Percentiles rank a stretch among this genome's conserved stretches.
Evolutionary conservation across 805 yeast genomes (phyloP).

Genomic region (Pichia phayaonensis): DNA sequence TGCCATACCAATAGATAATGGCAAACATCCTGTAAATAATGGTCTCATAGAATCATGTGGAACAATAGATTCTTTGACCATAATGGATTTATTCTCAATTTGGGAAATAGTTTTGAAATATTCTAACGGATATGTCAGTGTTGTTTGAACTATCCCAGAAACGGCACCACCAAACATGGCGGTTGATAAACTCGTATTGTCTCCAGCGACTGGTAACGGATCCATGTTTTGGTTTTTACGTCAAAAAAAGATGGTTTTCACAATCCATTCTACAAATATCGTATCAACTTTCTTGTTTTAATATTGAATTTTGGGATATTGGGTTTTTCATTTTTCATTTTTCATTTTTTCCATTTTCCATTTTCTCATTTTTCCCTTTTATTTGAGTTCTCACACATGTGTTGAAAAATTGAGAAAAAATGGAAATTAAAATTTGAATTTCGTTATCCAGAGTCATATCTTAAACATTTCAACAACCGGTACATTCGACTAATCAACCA

Average conservation of each 20-base stretch:
- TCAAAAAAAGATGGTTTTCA: not conserved
- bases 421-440: too few species aligned
- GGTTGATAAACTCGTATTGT: slow-evolving; percentile 40
- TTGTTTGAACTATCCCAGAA: slow-evolving; percentile 57
- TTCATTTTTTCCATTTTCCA: not conserved
- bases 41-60: slow-evolving; percentile 27
- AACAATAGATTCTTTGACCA: slow-evolving; percentile 24
- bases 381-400: not conserved
- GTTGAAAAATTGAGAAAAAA: not conserved
- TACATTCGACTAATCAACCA: not conserved
- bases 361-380: not conserved
- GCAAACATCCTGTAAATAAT: slow-evolving; percentile 57
- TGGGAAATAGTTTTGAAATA: slow-evolving; percentile 60
- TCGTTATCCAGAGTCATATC: not conserved
- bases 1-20: slow-evolving; percentile 67
- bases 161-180: slow-evolving; percentile 54
- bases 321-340: not conserved
- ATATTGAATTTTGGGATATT: not conserved
- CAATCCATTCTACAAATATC: not conserved
- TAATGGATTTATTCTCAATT: slow-evolving; percentile 36
- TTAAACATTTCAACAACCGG: not conserved
- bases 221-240: slow-evolving; percentile 14
- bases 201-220: slow-evolving; percentile 17
- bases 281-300: too few species aligned
- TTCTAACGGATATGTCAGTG: slow-evolving; percentile 65